Percentiles rank a stretch among this genome's conserved stretches.
Evolutionary conservation across 2,329 filamentous ascomycete species (phyloP).

Genomic region (Xylariaceae sp.): DNA sequence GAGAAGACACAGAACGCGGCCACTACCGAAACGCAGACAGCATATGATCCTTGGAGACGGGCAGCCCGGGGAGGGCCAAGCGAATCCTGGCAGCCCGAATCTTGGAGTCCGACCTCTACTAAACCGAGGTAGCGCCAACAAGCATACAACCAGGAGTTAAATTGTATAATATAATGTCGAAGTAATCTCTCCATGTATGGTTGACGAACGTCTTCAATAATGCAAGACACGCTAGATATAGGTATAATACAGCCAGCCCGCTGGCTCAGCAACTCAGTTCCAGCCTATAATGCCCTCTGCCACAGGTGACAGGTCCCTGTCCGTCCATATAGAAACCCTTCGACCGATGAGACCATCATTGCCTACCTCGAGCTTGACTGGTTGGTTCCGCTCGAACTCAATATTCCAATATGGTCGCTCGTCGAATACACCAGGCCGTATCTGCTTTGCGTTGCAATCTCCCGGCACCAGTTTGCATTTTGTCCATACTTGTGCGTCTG

Average conservation of each 20-base stretch:
- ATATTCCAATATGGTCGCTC: slow-evolving; percentile 35
- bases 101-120: slow-evolving; percentile 54
- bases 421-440: slow-evolving; percentile 20
- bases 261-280: slow-evolving; percentile 30
- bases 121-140: slow-evolving; percentile 8
- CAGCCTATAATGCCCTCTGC: slow-evolving; percentile 52
- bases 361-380: slow-evolving; percentile 45
- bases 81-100: slow-evolving; percentile 65
- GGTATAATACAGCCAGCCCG: too few species aligned
- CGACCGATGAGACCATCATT: slow-evolving; percentile 48
- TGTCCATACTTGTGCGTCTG: not conserved
- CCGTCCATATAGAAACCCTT: slow-evolving; percentile 41
- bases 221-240: too few species aligned
- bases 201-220: too few species aligned
- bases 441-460: slow-evolving; percentile 22
- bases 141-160: too few species aligned
- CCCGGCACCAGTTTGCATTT: slow-evolving; percentile 7
- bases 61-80: slow-evolving; percentile 51
- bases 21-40: slow-evolving; percentile 17
- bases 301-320: slow-evolving; percentile 29
- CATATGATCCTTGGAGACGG: slow-evolving; percentile 57
- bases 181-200: too few species aligned
- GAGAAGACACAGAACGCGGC: slow-evolving; percentile 13
- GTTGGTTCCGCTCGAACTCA: slow-evolving; percentile 36
- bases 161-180: too few species aligned